Conservation (phyloP, 1,284 basidiomycete genomes). For the Inonotus hispidus region DNA sequence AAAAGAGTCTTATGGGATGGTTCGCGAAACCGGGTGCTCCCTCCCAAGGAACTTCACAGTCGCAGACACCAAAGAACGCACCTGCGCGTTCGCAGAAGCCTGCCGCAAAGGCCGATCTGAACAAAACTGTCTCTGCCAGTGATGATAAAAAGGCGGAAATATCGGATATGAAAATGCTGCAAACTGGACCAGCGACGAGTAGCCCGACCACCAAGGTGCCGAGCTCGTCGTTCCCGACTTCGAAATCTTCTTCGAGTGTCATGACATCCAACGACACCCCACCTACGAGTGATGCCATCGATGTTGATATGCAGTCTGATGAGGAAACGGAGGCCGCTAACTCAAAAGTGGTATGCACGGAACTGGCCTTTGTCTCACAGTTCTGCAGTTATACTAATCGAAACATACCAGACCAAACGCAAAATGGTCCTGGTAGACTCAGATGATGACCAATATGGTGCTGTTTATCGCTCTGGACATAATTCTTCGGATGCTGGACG, state of each 20-base stretch:
- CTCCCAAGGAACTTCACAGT: background rate
- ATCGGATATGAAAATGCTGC: constrained; percentile 26
- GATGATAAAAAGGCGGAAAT: constrained; percentile 22
- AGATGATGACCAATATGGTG: constrained; percentile 47
- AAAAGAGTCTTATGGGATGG: constrained; percentile 70
- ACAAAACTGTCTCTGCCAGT: constrained; percentile 27
- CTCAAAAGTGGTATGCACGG: constrained; percentile 31
- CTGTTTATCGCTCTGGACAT: constrained; percentile 19
- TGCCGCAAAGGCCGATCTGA: constrained; percentile 21
- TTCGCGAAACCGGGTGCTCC: constrained; percentile 41
- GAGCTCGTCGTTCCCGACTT: constrained; percentile 16
- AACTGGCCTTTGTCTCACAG: background rate
- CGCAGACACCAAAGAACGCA: constrained; percentile 17
- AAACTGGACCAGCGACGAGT: constrained; percentile 24
- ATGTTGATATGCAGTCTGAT: constrained; percentile 62
- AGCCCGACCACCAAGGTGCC: background rate
- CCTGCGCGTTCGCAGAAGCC: constrained; percentile 23
- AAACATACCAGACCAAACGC: constrained; percentile 45
- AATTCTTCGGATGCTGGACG: constrained; percentile 27
- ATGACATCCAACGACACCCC: constrained; percentile 46
- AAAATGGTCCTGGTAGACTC: constrained; percentile 66
- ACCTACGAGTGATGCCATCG: constrained; percentile 69
- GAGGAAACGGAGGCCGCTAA: constrained; percentile 29
- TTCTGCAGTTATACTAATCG: background rate
- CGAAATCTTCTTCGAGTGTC: constrained; percentile 22